These are phyloP conservation scores for Ambispora gerdemannii DNA, from an alignment of 192 early-diverging fungal species.

Conservation along the genomic window DNA sequence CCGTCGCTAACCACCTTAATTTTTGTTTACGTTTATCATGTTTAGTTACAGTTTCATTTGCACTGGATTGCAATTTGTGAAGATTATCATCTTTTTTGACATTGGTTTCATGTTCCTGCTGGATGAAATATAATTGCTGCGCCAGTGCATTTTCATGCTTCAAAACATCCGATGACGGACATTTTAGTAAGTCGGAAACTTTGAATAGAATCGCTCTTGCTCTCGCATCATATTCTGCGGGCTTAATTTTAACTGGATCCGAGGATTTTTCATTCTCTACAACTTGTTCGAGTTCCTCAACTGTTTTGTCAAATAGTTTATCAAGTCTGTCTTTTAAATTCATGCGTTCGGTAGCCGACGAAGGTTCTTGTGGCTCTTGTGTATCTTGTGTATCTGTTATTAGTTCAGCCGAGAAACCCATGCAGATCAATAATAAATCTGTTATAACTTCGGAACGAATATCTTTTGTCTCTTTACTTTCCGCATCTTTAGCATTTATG, in stretches of 20 bases:
- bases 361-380: neutral
- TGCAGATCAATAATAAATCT: slow-evolving; percentile 16
- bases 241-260: slow-evolving; percentile 17
- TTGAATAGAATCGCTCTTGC: slow-evolving; percentile 45
- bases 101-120: slow-evolving; percentile 33
- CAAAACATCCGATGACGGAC: slow-evolving; percentile 33
- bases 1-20: slow-evolving; percentile 52
- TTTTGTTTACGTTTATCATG: slow-evolving; percentile 46
- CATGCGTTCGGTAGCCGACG: neutral
- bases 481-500: neutral
- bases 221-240: slow-evolving; percentile 51
- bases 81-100: slow-evolving; percentile 29
- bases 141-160: slow-evolving; percentile 46
- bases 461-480: slow-evolving; percentile 4
- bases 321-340: slow-evolving; percentile 16
- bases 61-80: slow-evolving; percentile 29
- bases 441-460: slow-evolving; percentile 18
- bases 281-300: neutral
- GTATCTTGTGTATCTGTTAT: neutral
- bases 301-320: neutral
- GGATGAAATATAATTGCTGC: slow-evolving; percentile 54
- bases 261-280: neutral
- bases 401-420: slow-evolving; percentile 5
- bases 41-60: slow-evolving; percentile 18
- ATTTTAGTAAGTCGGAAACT: slow-evolving; percentile 36